Evolutionary conservation across 805 yeast genomes (phyloP).

Genomic region (Cyberlindnera maritima): DNA sequence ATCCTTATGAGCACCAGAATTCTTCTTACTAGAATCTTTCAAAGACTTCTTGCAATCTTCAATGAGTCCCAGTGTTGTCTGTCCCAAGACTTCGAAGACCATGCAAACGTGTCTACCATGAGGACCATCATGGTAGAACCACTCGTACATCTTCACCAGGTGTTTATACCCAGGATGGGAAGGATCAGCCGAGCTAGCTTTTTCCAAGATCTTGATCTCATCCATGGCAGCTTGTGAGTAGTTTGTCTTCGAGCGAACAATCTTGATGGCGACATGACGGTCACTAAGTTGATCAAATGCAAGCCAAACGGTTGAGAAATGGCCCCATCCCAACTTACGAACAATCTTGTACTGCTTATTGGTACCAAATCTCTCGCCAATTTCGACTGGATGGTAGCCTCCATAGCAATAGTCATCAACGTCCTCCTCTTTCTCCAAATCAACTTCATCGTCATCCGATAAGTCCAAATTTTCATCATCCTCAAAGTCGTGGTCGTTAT

Average conservation of each 20-base stretch:
- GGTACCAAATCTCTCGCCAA: constrained; percentile 52
- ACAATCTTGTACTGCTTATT: constrained; percentile 44
- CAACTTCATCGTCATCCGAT: constrained; percentile 3
- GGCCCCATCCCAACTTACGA: constrained; percentile 70
- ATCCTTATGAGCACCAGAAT: not conserved
- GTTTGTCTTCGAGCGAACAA: constrained; percentile 51
- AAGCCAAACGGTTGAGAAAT: constrained; percentile 70
- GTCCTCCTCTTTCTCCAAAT: constrained; percentile 42
- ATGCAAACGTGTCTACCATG: constrained; percentile 64
- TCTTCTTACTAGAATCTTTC: not conserved
- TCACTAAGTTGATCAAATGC: constrained; percentile 40
- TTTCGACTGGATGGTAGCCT: constrained; percentile 62
- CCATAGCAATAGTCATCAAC: constrained; percentile 52
- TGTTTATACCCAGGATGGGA: constrained; percentile 50
- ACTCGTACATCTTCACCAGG: constrained; percentile 51
- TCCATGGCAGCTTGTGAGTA: constrained; percentile 65
- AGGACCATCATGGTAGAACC: constrained; percentile 56
- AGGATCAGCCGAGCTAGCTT: constrained; percentile 29
- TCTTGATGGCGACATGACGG: constrained; percentile 58
- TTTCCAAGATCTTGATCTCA: constrained; percentile 51
- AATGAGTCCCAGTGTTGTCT: constrained; percentile 50
- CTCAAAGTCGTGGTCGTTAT: not conserved
- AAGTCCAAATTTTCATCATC: not conserved
- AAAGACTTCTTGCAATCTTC: constrained; percentile 34
- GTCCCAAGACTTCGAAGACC: constrained; percentile 66